These are phyloP conservation scores for Paracoccidioides brasiliensis DNA, from an alignment of 2,329 filamentous ascomycete genomes.

Conservation along the genomic window DNA sequence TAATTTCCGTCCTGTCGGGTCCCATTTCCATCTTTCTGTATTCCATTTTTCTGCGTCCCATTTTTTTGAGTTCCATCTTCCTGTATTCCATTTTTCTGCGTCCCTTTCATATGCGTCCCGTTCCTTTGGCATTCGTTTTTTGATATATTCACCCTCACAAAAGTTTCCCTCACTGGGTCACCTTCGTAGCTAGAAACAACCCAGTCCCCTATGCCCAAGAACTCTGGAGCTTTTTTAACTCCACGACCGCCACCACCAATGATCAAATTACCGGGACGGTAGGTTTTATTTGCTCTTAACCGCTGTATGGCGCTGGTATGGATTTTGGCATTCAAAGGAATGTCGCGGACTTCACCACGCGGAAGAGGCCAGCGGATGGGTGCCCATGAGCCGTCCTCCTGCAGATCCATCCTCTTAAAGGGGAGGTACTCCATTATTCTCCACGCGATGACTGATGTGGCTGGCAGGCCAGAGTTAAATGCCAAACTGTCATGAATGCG, in stretches of 20 bases:
- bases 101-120: not conserved
- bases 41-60: not conserved
- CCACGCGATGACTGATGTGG: constrained; percentile 51
- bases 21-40: not conserved
- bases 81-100: not conserved
- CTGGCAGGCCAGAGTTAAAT: constrained; percentile 47
- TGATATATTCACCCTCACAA: constrained; percentile 35
- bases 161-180: constrained; percentile 56
- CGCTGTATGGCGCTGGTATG: constrained; percentile 63
- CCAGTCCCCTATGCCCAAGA: constrained; percentile 61
- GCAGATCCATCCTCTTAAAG: constrained; percentile 68
- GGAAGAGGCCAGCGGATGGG: constrained; percentile 71
- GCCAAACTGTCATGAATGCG: constrained; percentile 58
- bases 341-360: constrained; percentile 62
- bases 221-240: constrained; percentile 44
- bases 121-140: constrained; percentile 3
- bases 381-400: constrained; percentile 59
- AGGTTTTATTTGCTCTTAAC: constrained; percentile 49
- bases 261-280: constrained; percentile 68
- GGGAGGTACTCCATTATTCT: constrained; percentile 71
- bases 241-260: constrained; percentile 66
- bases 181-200: constrained; percentile 50
- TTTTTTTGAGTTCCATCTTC: not conserved
- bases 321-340: constrained; percentile 55
- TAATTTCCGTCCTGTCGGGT: not conserved